Conservation (phyloP, 495 filamentous ascomycete species). For the Haplographium delicatum region DNA sequence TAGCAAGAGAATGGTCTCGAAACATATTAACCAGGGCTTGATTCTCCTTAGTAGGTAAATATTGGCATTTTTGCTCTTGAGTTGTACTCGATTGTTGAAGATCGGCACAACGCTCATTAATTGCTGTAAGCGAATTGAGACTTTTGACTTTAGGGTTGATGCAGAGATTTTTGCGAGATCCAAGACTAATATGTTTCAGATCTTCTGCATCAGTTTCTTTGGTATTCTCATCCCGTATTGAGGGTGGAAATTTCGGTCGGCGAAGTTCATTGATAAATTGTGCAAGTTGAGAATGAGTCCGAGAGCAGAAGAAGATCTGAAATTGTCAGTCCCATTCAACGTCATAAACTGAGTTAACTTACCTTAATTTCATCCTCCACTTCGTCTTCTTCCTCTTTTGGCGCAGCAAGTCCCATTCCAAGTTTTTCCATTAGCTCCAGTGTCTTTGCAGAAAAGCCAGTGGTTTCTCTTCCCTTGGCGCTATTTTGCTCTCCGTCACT, state of each 20-base stretch:
- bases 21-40: slow-evolving; percentile 70
- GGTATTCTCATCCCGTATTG: slow-evolving; percentile 34
- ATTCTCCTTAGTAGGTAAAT: slow-evolving; percentile 71
- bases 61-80: slow-evolving; percentile 66
- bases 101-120: slow-evolving; percentile 94
- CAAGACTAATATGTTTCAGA: slow-evolving; percentile 81
- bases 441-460: slow-evolving; percentile 55
- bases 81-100: slow-evolving; percentile 71
- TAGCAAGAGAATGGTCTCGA: slow-evolving; percentile 81
- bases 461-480: slow-evolving; percentile 22
- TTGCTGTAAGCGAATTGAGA: slow-evolving; percentile 69
- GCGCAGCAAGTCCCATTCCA: slow-evolving; percentile 29
- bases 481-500: slow-evolving; percentile 52
- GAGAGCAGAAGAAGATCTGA: slow-evolving; percentile 84
- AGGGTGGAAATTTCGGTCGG: slow-evolving; percentile 70
- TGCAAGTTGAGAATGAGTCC: slow-evolving; percentile 90
- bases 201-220: slow-evolving; percentile 46
- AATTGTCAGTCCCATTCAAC: background rate
- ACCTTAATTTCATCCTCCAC: slow-evolving; percentile 59
- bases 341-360: background rate
- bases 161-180: slow-evolving; percentile 87
- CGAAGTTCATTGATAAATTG: slow-evolving; percentile 91
- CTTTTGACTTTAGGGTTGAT: slow-evolving; percentile 78
- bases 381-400: slow-evolving; percentile 41
- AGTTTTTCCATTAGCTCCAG: slow-evolving; percentile 57